A percentile compares a stretch with the other conserved stretches of the same genome.
phyloP scores from a whole-genome alignment of 2,329 filamentous ascomycete species.

The Ascocoryne sarcoides region DNA sequence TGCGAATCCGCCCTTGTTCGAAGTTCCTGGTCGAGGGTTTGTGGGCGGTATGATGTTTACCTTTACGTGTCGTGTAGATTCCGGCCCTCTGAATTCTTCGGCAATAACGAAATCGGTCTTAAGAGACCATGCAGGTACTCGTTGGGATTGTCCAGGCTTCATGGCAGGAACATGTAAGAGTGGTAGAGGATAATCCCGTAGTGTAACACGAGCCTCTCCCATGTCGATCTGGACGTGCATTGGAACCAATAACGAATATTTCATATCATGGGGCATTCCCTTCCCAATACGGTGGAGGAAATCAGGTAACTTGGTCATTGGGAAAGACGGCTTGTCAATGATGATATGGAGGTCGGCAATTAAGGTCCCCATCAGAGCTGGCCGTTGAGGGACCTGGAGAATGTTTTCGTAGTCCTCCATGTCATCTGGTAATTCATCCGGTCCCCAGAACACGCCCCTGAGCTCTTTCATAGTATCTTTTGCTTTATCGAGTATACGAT shows the following conservation, averaged over 20 bases:
- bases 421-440: constrained; percentile 73
- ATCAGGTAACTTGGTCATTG: constrained; percentile 67
- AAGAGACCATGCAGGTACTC: constrained; percentile 72
- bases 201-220: constrained; percentile 76
- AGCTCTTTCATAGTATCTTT: constrained; percentile 70
- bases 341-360: constrained; percentile 78
- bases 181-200: constrained; percentile 90
- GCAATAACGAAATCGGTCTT: constrained; percentile 91
- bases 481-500: constrained; percentile 61
- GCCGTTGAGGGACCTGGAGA: constrained; percentile 74
- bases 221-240: constrained; percentile 85
- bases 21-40: constrained; percentile 41
- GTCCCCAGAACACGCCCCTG: constrained; percentile 71
- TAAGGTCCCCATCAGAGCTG: constrained; percentile 70
- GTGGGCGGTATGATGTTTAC: constrained; percentile 77
- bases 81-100: constrained; percentile 76
- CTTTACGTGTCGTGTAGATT: constrained; percentile 71
- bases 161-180: constrained; percentile 83
- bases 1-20: constrained; percentile 58
- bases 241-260: constrained; percentile 82
- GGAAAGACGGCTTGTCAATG: constrained; percentile 90
- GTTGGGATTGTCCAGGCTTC: constrained; percentile 67
- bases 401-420: constrained; percentile 77
- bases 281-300: constrained; percentile 91
- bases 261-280: constrained; percentile 85